A percentile compares a stretch with the other conserved stretches of the same genome.
These are phyloP conservation scores for Suillus subaureus DNA, from an alignment of 768 basidiomycete genomes.

Conservation along the genomic window DNA sequence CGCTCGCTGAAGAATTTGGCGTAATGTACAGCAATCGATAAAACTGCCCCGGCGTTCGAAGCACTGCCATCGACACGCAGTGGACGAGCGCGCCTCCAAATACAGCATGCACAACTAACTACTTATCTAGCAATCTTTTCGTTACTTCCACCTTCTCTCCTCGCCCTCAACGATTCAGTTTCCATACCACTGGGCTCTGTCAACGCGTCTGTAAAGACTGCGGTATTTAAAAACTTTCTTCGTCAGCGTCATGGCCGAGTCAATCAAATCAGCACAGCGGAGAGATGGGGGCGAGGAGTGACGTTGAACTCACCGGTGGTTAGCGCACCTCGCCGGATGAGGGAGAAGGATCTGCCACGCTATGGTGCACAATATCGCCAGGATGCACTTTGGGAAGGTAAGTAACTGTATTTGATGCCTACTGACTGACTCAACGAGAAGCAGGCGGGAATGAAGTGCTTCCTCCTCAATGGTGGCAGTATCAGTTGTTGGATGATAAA, in stretches of 20 bases:
- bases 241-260: not conserved
- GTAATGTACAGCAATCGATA: not conserved
- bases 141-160: not conserved
- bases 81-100: not conserved
- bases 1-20: not conserved
- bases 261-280: not conserved
- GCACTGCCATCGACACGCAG: not conserved
- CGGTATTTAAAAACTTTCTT: not conserved
- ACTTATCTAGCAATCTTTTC: not conserved
- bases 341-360: not conserved
- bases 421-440: not conserved
- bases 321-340: not conserved
- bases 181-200: not conserved
- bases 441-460: not conserved
- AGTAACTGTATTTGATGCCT: not conserved
- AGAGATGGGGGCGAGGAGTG: not conserved
- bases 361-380: not conserved
- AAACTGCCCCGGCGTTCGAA: not conserved
- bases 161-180: not conserved
- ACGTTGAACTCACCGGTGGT: not conserved
- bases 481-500: not conserved
- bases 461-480: not conserved
- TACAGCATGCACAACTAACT: not conserved
- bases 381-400: constrained; percentile 3
- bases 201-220: not conserved